phyloP scores from a whole-genome alignment of 441 rosid genomes.

The Adansonia rubrostipa region DNA sequence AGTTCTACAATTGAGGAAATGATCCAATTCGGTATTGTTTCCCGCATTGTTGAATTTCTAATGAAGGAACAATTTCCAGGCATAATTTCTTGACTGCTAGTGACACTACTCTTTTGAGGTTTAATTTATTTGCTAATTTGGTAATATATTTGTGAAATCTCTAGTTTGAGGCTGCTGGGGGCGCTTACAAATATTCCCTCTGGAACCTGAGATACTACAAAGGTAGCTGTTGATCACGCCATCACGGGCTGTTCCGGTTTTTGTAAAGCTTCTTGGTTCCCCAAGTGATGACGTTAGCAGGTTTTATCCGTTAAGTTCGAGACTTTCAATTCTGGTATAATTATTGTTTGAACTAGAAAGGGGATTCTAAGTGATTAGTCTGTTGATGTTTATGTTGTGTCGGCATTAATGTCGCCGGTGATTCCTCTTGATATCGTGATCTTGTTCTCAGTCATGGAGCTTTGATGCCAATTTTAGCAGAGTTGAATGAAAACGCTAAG shows the following conservation, averaged over 20 bases:
- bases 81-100: conserved; percentile 16
- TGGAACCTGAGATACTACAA: conserved; percentile 68
- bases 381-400: conserved; percentile 51
- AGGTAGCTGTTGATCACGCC: conserved; percentile 60
- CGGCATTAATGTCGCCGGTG: conserved; percentile 80
- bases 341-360: neutral
- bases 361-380: neutral
- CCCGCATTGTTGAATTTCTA: conserved; percentile 67
- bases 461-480: conserved; percentile 56
- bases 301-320: neutral
- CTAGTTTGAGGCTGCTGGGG: conserved; percentile 74
- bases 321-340: neutral
- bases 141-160: conserved; percentile 6
- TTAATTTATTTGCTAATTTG: neutral
- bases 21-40: conserved; percentile 62
- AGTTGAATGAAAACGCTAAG: conserved; percentile 66
- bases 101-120: neutral
- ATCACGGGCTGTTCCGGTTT: conserved; percentile 57
- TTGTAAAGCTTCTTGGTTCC: conserved; percentile 64
- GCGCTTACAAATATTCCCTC: conserved; percentile 75
- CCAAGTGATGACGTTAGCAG: conserved; percentile 70
- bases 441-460: conserved; percentile 64
- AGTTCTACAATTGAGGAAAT: conserved; percentile 70
- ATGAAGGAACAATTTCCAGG: conserved; percentile 69
- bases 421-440: conserved; percentile 69